Conservation (phyloP, 208 protist genomes). For the Leishmania mexicana region DNA sequence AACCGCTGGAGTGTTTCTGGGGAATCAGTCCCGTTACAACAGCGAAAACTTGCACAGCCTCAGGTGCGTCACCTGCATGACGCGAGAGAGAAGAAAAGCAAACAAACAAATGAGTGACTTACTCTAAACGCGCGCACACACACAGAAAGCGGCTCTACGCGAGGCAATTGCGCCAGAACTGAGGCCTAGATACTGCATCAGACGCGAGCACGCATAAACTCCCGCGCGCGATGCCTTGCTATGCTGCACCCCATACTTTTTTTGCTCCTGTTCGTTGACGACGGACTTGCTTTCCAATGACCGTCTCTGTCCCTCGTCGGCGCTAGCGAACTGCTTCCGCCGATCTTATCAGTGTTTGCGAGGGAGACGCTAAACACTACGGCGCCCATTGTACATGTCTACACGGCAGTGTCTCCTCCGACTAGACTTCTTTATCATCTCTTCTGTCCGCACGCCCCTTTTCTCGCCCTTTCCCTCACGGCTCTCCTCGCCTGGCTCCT, state of each 20-base stretch:
- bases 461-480: background rate
- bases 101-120: background rate
- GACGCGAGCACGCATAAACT: background rate
- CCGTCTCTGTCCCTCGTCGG: too few relatives aligned
- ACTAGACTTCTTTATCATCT: background rate
- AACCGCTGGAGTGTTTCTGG: constrained; percentile 75
- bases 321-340: background rate
- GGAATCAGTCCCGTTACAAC: constrained; percentile 16
- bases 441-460: background rate
- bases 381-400: background rate
- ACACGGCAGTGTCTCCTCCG: background rate
- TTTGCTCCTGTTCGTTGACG: background rate
- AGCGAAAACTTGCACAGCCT: background rate
- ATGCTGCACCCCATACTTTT: too few relatives aligned
- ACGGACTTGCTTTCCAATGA: background rate
- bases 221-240: background rate
- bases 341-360: background rate
- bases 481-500: background rate
- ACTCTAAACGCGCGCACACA: too few relatives aligned
- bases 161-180: background rate
- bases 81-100: background rate
- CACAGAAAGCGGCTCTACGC: too few relatives aligned
- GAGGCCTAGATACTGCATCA: background rate
- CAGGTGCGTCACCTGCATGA: background rate
- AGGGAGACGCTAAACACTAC: background rate